phyloP scores from a whole-genome alignment of 805 yeast genomes.

The Teunomyces barrocoloradensis region DNA sequence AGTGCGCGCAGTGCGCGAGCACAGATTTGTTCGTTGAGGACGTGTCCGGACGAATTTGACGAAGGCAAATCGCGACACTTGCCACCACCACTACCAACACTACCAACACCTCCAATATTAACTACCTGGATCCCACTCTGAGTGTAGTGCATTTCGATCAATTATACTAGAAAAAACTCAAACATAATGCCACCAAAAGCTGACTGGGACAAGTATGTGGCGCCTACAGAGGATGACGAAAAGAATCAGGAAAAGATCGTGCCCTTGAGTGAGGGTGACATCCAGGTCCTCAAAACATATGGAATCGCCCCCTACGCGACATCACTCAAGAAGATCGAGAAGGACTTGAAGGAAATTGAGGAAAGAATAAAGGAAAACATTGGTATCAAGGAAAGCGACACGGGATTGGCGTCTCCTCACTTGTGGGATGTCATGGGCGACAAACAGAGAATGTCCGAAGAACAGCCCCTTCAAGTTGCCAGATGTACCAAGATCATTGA shows the following conservation, averaged over 20 bases:
- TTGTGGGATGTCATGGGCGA: slow-evolving; percentile 98
- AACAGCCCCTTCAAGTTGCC: slow-evolving; percentile 97
- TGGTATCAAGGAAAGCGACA: slow-evolving; percentile 92
- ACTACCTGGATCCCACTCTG: not conserved
- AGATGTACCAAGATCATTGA: slow-evolving; percentile 96
- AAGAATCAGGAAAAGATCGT: slow-evolving; percentile 67
- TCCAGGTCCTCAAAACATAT: slow-evolving; percentile 93
- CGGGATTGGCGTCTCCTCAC: slow-evolving; percentile 96
- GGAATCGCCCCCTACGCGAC: slow-evolving; percentile 96
- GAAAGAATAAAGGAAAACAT: slow-evolving; percentile 88
- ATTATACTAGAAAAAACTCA: not conserved
- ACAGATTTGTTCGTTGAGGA: not conserved
- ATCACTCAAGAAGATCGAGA: slow-evolving; percentile 76
- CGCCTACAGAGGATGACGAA: slow-evolving; percentile 73
- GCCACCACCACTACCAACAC: not conserved
- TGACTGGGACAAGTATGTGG: slow-evolving; percentile 96
- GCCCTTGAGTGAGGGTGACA: slow-evolving; percentile 94
- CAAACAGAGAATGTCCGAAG: slow-evolving; percentile 86
- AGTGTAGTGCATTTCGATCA: not conserved
- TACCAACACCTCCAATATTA: not conserved
- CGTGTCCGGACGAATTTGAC: not conserved
- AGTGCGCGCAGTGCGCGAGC: no score
- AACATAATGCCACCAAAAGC: slow-evolving; percentile 87
- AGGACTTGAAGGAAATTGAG: slow-evolving; percentile 83
- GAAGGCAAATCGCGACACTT: not conserved